Percentiles rank a stretch among this genome's conserved stretches.
Conservation (phyloP, 2,329 filamentous ascomycete genomes). For the Aspergillus pseudoglaucus region DNA sequence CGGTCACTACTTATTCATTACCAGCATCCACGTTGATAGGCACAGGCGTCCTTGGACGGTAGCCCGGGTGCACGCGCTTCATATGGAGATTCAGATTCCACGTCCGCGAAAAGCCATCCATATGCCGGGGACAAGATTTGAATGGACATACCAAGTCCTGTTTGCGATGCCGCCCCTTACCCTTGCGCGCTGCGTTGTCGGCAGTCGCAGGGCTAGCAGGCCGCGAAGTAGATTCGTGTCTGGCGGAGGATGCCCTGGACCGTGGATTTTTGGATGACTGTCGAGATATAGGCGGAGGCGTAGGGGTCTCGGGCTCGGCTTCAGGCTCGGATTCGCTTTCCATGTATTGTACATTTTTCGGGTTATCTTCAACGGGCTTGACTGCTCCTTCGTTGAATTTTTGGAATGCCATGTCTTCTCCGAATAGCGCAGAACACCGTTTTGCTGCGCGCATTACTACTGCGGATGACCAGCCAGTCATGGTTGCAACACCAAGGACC, state of each 20-base stretch:
- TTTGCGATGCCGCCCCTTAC: constrained; percentile 23
- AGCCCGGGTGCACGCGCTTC: constrained; percentile 24
- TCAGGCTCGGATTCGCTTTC: constrained; percentile 26
- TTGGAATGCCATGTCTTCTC: constrained; percentile 61
- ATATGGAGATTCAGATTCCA: constrained; percentile 35
- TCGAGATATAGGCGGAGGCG: constrained; percentile 2
- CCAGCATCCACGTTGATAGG: not conserved
- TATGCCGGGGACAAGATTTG: constrained; percentile 20
- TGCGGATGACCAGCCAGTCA: constrained; percentile 61
- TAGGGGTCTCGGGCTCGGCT: not conserved
- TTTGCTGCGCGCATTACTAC: constrained; percentile 64
- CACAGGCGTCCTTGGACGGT: constrained; percentile 4
- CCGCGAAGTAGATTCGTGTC: constrained; percentile 8
- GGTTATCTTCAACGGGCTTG: constrained; percentile 11
- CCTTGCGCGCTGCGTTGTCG: constrained; percentile 5
- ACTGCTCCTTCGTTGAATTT: constrained; percentile 43
- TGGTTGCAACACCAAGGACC: constrained; percentile 68
- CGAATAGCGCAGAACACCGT: constrained; percentile 71
- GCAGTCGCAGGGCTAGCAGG: constrained; percentile 5
- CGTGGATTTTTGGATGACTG: constrained; percentile 2
- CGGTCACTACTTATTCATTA: not conserved
- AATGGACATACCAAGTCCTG: constrained; percentile 26
- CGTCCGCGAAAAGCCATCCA: constrained; percentile 27
- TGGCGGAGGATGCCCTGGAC: constrained; percentile 7
- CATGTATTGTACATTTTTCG: constrained; percentile 21